phyloP scores from a whole-genome alignment of 768 basidiomycete species.

The Tubosaeta brunneosetosa region DNA sequence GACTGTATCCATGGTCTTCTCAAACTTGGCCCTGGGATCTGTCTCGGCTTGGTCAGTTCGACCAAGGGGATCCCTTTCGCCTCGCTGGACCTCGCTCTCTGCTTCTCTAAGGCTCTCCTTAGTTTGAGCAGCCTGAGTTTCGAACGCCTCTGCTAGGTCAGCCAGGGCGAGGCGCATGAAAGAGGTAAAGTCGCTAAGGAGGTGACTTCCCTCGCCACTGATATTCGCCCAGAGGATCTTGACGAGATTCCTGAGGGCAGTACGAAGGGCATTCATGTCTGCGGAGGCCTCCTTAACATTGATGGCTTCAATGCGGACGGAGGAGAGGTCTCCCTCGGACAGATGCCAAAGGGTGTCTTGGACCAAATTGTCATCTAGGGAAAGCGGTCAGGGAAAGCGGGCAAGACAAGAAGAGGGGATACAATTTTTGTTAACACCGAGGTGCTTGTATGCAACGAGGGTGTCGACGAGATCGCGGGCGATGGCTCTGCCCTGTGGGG shows the following conservation, averaged over 20 bases:
- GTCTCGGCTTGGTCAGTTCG: slow-evolving; percentile 36
- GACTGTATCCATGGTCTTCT: slow-evolving; percentile 62
- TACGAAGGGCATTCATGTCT: slow-evolving; percentile 49
- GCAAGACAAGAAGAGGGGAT: neutral
- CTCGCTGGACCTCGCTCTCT: slow-evolving; percentile 56
- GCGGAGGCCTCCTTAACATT: slow-evolving; percentile 43
- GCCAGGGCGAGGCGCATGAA: slow-evolving; percentile 61
- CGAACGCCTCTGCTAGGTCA: slow-evolving; percentile 58
- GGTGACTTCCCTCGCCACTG: slow-evolving; percentile 47
- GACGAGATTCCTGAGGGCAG: slow-evolving; percentile 47
- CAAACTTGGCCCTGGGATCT: slow-evolving; percentile 53
- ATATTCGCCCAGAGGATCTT: slow-evolving; percentile 50
- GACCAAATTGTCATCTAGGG: slow-evolving; percentile 55
- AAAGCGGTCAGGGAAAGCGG: neutral
- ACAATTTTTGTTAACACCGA: slow-evolving; percentile 59
- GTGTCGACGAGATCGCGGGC: slow-evolving; percentile 47
- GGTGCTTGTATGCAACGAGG: slow-evolving; percentile 52
- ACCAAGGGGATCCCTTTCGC: slow-evolving; percentile 55
- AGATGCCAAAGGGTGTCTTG: slow-evolving; percentile 68
- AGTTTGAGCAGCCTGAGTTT: slow-evolving; percentile 45
- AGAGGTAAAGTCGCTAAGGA: slow-evolving; percentile 61
- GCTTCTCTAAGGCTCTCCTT: slow-evolving; percentile 51
- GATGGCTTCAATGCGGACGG: slow-evolving; percentile 32
- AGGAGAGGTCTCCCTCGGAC: slow-evolving; percentile 46
- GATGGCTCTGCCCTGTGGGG: slow-evolving; percentile 50